These are phyloP conservation scores for Malus hybrid DNA, from an alignment of 331 rosid species.

Conservation along the genomic window DNA sequence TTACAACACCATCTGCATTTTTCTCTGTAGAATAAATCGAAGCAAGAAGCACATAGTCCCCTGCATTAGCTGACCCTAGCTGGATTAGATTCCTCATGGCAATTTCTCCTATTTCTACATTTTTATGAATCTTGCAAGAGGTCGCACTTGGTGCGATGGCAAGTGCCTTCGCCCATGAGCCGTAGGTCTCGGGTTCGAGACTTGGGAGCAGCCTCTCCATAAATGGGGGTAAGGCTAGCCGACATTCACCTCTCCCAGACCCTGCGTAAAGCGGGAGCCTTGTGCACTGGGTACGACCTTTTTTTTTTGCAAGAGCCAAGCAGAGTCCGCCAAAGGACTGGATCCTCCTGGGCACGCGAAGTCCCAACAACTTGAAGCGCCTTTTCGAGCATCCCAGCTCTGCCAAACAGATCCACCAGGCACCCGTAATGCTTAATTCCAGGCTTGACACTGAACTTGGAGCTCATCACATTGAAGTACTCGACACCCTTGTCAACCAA, in stretches of 20 bases:
- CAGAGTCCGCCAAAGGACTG: slow-evolving; percentile 45
- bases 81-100: slow-evolving; percentile 31
- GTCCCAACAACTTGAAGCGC: slow-evolving; percentile 26
- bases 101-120: slow-evolving; percentile 31
- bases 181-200: too few relatives aligned
- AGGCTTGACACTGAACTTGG: slow-evolving; percentile 34
- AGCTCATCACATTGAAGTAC: slow-evolving; percentile 39
- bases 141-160: too few relatives aligned
- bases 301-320: slow-evolving; percentile 39
- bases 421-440: slow-evolving; percentile 55
- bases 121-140: slow-evolving; percentile 41
- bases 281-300: too few relatives aligned
- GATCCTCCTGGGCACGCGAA: slow-evolving; percentile 20
- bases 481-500: slow-evolving; percentile 38
- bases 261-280: too few relatives aligned
- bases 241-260: too few relatives aligned
- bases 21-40: slow-evolving; percentile 22
- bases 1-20: slow-evolving; percentile 23
- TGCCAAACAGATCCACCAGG: slow-evolving; percentile 46
- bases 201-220: too few relatives aligned
- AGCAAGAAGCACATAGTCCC: slow-evolving; percentile 38
- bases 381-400: slow-evolving; percentile 49
- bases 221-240: too few relatives aligned
- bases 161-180: too few relatives aligned
- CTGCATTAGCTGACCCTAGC: slow-evolving; percentile 32